Base-by-base conservation (phyloP, 2,329 filamentous ascomycete species). In the Aspergillus pseudoglaucus region DNA sequence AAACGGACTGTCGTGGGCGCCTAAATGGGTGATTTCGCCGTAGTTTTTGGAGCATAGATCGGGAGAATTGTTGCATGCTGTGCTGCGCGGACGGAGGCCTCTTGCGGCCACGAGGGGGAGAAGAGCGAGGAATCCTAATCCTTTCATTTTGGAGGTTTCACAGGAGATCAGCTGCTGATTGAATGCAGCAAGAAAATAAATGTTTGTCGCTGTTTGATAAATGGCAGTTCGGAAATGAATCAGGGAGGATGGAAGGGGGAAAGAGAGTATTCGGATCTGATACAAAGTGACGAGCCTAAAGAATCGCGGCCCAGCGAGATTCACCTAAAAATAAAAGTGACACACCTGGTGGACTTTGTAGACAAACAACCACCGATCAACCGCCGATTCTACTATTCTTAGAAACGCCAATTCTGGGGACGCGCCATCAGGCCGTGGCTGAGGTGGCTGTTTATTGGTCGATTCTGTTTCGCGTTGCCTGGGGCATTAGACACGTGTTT, bases 61-160 rank as follows among this genome's bases (percentile, higher is more conserved):
- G 0, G 87, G 85, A 1, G 85, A 89, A 74, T 91, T 91, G 72
- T 93, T 93, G 78, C 88, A 93, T 27, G 83, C 81, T 18, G 68
- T 69, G 9, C 66, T 48, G 50, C 54, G 71, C 51, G 55, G 64
- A 46, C 47, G 55, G 27, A 65, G 42, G 10, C 59, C 53, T 39
- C 57, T 59, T 42, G 63, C 64, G 10, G 59, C 55, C 8, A 53
- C 59, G 15, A 61, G 50, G 12, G 62, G 59, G 23, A 67, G 50
- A 39, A 67, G 54, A 12, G 61, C 53, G 47, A 68, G 54, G n/a
- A 65, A 22, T 30, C 52, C 49, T 17, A 64, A 51, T 45, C 53
- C 48, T 49, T 56, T 58, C 66, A 69, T 69, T n/a, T 14, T 57
- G 42, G 25, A 41, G 25, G 18, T 40, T 8, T 22, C 17, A 22